phyloP scores from a whole-genome alignment of 192 early-diverging fungal species.

The Coemansia furcata region DNA sequence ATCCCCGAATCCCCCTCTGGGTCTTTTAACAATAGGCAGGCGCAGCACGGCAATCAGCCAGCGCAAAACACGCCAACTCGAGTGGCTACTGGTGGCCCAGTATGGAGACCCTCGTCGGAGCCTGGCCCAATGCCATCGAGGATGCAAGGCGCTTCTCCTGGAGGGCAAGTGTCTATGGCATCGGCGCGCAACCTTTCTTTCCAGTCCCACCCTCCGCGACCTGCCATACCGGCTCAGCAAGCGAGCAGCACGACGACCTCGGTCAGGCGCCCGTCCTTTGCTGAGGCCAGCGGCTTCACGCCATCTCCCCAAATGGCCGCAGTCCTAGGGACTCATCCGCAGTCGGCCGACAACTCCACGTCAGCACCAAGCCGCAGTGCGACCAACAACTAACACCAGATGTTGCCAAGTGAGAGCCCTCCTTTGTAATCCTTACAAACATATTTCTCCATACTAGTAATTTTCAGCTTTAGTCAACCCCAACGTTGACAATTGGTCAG shows the following conservation, averaged over 20 bases:
- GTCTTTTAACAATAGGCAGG: neutral
- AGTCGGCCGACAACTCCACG: neutral
- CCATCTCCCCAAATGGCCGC: conserved; percentile 10
- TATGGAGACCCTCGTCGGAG: neutral
- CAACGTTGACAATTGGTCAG: neutral
- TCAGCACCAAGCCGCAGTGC: neutral
- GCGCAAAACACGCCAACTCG: conserved; percentile 10
- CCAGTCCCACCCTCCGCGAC: conserved; percentile 1
- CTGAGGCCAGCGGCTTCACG: conserved; percentile 27
- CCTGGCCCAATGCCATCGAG: too few relatives aligned
- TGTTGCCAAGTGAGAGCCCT: neutral
- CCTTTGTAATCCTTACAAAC: neutral
- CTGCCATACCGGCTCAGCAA: neutral
- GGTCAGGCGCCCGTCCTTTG: conserved; percentile 31
- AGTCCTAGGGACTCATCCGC: neutral
- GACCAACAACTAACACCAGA: neutral
- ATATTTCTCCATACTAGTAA: neutral
- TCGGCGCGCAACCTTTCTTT: conserved; percentile 22
- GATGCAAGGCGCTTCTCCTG: neutral
- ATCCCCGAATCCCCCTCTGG: conserved; percentile 34
- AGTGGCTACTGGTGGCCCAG: neutral
- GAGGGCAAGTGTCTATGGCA: neutral
- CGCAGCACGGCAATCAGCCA: conserved; percentile 1
- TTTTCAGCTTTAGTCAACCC: neutral
- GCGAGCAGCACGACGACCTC: conserved; percentile 1